These are phyloP conservation scores for Tanacetum coccineum DNA, from an alignment of 129 eudicot genomes.

Conservation along the genomic window DNA sequence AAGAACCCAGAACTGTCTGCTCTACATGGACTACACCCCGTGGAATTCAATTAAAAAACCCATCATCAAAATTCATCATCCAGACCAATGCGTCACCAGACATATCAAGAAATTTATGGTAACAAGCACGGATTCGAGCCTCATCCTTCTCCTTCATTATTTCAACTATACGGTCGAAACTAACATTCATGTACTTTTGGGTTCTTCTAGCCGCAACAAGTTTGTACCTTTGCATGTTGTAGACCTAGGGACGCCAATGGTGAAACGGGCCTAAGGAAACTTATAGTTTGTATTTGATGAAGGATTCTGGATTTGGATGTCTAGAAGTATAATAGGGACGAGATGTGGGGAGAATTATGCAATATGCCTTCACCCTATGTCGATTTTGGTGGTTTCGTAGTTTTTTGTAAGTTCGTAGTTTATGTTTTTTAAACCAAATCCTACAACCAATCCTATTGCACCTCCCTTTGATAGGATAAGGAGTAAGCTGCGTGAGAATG, in stretches of 20 bases:
- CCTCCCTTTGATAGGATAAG: too few relatives aligned
- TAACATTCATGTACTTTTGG: constrained; percentile 32
- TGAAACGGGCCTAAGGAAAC: constrained; percentile 72
- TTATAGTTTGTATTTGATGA: constrained; percentile 49
- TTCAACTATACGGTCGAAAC: constrained; percentile 36
- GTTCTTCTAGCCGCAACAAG: constrained; percentile 48
- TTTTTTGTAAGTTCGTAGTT: too few relatives aligned
- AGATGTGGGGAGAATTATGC: too few relatives aligned
- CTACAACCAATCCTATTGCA: too few relatives aligned
- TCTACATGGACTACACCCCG: constrained; percentile 38
- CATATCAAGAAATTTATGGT: constrained; percentile 48
- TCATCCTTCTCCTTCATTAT: constrained; percentile 29
- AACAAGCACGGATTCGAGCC: constrained; percentile 42
- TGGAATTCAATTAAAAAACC: constrained; percentile 56
- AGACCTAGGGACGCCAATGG: constrained; percentile 47
- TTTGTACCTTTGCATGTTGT: constrained; percentile 64
- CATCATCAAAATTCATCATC: constrained; percentile 72
- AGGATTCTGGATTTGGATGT: constrained; percentile 40
- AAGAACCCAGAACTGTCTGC: constrained; percentile 24
- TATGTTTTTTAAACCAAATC: too few relatives aligned
- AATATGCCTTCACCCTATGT: too few relatives aligned
- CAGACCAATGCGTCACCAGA: constrained; percentile 50
- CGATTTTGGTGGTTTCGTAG: too few relatives aligned
- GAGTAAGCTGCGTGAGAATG: too few relatives aligned
- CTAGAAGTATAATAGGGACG: constrained; percentile 47